Percentiles rank a stretch among this genome's conserved stretches.
Evolutionary conservation across 768 basidiomycete species (phyloP).

Genomic region (Pisolithus orientalis): DNA sequence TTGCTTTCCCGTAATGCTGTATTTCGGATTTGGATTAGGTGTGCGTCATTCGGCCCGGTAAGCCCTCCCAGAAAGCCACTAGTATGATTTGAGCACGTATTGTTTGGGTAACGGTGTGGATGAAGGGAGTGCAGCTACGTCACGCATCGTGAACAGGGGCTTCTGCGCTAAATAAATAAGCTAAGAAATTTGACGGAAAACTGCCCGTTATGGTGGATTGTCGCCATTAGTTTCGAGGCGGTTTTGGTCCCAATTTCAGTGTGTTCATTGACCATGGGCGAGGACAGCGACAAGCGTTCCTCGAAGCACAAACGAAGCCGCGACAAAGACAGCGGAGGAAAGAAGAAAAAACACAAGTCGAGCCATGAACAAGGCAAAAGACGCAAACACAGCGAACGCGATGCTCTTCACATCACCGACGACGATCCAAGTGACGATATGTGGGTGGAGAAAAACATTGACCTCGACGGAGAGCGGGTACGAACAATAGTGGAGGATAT

Average conservation of each 20-base stretch:
- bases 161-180: too few relatives aligned
- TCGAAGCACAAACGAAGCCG: constrained; percentile 22
- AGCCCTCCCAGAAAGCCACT: too few relatives aligned
- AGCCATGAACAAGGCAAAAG: constrained; percentile 38
- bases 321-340: constrained; percentile 39
- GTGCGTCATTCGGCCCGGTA: too few relatives aligned
- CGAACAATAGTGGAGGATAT: constrained; percentile 17
- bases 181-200: too few relatives aligned
- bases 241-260: background rate
- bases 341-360: constrained; percentile 49
- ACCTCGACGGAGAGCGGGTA: constrained; percentile 70
- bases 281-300: constrained; percentile 12
- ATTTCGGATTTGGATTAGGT: too few relatives aligned
- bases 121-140: too few relatives aligned
- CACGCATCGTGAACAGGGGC: too few relatives aligned
- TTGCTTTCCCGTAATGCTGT: too few relatives aligned
- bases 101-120: too few relatives aligned
- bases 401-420: constrained; percentile 45
- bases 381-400: constrained; percentile 25
- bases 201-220: too few relatives aligned
- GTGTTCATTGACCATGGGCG: constrained; percentile 14
- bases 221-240: too few relatives aligned
- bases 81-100: too few relatives aligned
- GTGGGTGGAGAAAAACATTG: constrained; percentile 87
- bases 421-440: constrained; percentile 71